Evolutionary conservation across 495 filamentous ascomycete species (phyloP).

Genomic region (Aspergillus sparsus): DNA sequence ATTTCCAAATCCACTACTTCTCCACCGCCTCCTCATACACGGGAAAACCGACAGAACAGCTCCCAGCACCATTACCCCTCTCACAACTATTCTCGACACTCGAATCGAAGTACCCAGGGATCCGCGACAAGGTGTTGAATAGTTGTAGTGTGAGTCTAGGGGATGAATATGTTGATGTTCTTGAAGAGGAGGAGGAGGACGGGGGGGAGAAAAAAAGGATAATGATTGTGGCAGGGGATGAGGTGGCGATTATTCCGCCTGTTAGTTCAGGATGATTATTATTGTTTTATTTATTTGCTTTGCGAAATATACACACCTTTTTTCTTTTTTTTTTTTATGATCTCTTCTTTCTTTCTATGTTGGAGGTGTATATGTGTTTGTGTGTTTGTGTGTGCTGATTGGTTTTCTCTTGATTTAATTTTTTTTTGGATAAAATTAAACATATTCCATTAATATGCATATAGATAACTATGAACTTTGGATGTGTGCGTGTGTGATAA

Average conservation of each 20-base stretch:
- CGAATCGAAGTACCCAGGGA: constrained; percentile 81
- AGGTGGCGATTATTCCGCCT: constrained; percentile 95
- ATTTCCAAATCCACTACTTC: constrained; percentile 86
- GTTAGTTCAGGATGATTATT: constrained; percentile 64
- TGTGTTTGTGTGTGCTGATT: not conserved
- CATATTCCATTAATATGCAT: not conserved
- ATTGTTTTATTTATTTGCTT: not conserved
- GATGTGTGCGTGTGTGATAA: not conserved
- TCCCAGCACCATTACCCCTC: constrained; percentile 73
- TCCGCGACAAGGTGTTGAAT: constrained; percentile 66
- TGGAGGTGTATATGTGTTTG: no score
- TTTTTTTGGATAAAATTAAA: constrained; percentile 1
- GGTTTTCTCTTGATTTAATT: not conserved
- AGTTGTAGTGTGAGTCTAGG: constrained; percentile 87
- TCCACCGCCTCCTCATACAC: constrained; percentile 76
- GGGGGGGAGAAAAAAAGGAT: constrained; percentile 9
- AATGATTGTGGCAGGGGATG: constrained; percentile 74
- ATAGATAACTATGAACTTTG: not conserved
- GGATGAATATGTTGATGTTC: constrained; percentile 80
- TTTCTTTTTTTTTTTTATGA: constrained; percentile 4
- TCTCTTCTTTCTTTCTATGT: no score
- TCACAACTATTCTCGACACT: constrained; percentile 65
- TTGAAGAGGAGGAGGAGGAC: constrained; percentile 40
- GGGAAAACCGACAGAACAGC: constrained; percentile 63
- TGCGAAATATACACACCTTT: not conserved